Conservation (phyloP, 352 stramenopile genomes). For the Phytopythium litorale region DNA sequence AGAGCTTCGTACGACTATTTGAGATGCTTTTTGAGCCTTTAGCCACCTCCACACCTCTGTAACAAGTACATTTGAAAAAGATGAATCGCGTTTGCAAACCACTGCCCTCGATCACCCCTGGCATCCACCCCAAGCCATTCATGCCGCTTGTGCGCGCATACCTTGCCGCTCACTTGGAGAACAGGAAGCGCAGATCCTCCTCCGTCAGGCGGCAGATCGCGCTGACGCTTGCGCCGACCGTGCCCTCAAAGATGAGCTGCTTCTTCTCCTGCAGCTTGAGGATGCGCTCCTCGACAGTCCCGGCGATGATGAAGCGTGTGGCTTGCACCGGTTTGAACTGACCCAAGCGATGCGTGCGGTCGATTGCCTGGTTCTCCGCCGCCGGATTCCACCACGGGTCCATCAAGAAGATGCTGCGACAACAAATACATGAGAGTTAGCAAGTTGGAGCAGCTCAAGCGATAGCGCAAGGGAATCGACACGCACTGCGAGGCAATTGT, state of each 20-base stretch:
- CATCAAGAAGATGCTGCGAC: conserved; percentile 92
- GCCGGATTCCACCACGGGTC: conserved; percentile 99
- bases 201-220: conserved; percentile 90
- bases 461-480: not conserved
- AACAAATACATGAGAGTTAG: conserved; percentile 7
- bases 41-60: not conserved
- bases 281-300: conserved; percentile 98
- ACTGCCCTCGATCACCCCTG: no score
- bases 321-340: conserved; percentile 97
- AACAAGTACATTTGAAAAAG: conserved; percentile 1
- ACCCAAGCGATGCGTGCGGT: conserved; percentile 97
- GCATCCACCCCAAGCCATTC: not conserved
- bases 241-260: conserved; percentile 98
- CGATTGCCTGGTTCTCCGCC: conserved; percentile 94
- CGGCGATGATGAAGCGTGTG: conserved; percentile 97
- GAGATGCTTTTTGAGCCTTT: conserved; percentile 6
- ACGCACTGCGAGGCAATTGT: conserved; percentile 94
- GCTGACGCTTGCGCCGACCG: conserved; percentile 91
- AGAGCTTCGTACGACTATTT: conserved; percentile 6
- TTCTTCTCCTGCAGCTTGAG: conserved; percentile 95
- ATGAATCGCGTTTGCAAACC: not conserved
- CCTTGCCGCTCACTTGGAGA: conserved; percentile 39
- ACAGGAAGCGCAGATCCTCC: conserved; percentile 93
- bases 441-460: conserved; percentile 7
- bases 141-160: not conserved